phyloP scores from a whole-genome alignment of 2,329 filamentous ascomycete genomes.

The Celoporthe dispersa region DNA sequence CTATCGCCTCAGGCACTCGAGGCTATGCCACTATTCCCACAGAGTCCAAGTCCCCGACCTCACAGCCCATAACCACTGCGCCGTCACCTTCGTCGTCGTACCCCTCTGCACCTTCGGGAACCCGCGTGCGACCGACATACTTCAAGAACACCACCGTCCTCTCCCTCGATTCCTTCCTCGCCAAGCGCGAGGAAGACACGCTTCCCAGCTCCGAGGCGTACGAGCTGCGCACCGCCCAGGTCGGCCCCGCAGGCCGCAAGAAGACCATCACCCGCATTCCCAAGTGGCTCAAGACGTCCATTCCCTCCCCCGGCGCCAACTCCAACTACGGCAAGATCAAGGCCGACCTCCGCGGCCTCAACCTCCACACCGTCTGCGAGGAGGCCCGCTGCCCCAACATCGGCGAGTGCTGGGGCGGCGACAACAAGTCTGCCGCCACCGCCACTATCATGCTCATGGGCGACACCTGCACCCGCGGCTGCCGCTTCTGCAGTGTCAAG shows the following conservation, averaged over 20 bases:
- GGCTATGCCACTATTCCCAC: slow-evolving; percentile 53
- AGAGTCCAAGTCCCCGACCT: slow-evolving; percentile 34
- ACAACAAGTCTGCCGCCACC: slow-evolving; percentile 84
- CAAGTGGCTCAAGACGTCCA: slow-evolving; percentile 94
- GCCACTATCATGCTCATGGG: slow-evolving; percentile 99
- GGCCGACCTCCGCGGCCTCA: slow-evolving; percentile 85
- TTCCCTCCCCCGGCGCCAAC: slow-evolving; percentile 70
- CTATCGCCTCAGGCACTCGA: slow-evolving; percentile 41
- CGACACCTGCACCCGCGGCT: slow-evolving; percentile 95
- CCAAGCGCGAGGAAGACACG: slow-evolving; percentile 45
- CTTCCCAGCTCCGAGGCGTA: slow-evolving; percentile 60
- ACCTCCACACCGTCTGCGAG: slow-evolving; percentile 95
- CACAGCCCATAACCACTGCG: slow-evolving; percentile 29
- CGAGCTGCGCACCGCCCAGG: slow-evolving; percentile 64
- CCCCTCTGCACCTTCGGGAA: slow-evolving; percentile 20
- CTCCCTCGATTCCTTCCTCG: slow-evolving; percentile 61
- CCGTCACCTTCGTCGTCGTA: slow-evolving; percentile 28
- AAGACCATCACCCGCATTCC: slow-evolving; percentile 76
- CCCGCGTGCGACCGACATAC: slow-evolving; percentile 52
- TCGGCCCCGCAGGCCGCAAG: slow-evolving; percentile 66
- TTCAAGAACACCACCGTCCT: slow-evolving; percentile 64
- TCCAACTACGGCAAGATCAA: slow-evolving; percentile 93
- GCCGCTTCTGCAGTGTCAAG: slow-evolving; percentile 97
- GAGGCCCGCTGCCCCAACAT: slow-evolving; percentile 98
- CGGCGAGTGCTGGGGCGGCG: slow-evolving; percentile 95